These are phyloP conservation scores for Leccinum aurantiacum DNA, from an alignment of 768 basidiomycete species.

Conservation along the genomic window DNA sequence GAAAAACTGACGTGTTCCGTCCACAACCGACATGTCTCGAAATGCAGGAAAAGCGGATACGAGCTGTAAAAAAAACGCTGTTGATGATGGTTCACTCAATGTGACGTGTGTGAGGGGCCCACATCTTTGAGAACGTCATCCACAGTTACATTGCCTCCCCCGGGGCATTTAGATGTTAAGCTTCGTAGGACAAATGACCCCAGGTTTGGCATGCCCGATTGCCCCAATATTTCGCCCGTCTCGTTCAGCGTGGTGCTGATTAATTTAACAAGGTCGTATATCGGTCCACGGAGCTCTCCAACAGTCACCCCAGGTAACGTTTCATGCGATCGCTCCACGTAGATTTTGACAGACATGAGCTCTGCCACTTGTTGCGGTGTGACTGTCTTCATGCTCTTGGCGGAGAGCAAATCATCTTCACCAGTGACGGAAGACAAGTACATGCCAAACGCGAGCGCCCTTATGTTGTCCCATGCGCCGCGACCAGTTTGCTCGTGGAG, in stretches of 20 bases:
- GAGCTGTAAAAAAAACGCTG: constrained; percentile 45
- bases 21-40: constrained; percentile 68
- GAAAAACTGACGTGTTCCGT: constrained; percentile 53
- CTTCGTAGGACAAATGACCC: constrained; percentile 75
- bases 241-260: constrained; percentile 64
- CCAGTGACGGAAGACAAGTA: constrained; percentile 65
- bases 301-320: constrained; percentile 67
- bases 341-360: constrained; percentile 66
- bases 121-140: constrained; percentile 68
- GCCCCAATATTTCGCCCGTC: constrained; percentile 66
- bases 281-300: constrained; percentile 72
- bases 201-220: constrained; percentile 63
- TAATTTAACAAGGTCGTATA: constrained; percentile 71
- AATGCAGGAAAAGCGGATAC: constrained; percentile 80
- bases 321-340: constrained; percentile 70
- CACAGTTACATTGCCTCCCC: constrained; percentile 38
- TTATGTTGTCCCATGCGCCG: constrained; percentile 83
- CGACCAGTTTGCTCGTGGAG: constrained; percentile 72
- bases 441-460: constrained; percentile 68
- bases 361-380: constrained; percentile 62
- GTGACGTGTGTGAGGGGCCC: constrained; percentile 20
- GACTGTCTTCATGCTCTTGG: constrained; percentile 61
- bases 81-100: constrained; percentile 5
- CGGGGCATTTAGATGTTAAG: constrained; percentile 44
- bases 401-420: constrained; percentile 58